phyloP scores from a whole-genome alignment of 2,329 filamentous ascomycete species.

The Alternaria panax region DNA sequence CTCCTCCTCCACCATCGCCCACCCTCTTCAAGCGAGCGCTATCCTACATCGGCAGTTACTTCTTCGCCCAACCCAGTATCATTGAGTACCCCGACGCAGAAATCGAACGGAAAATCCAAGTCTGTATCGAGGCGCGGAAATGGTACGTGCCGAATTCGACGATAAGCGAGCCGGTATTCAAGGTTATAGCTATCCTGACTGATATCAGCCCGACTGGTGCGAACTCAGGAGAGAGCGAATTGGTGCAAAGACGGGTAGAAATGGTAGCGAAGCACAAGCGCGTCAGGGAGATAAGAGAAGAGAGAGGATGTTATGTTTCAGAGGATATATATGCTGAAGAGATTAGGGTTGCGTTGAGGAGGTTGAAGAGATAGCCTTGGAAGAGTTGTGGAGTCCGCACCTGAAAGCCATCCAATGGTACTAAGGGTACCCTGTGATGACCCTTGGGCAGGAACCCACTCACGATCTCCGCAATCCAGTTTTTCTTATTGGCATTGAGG shows the following conservation, averaged over 20 bases:
- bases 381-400: not conserved
- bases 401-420: not conserved
- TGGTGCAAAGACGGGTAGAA: not conserved
- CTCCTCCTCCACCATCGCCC: no score
- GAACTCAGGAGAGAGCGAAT: not conserved
- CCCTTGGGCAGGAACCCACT: fast-evolving
- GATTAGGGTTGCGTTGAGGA: slow-evolving; percentile 10
- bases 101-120: not conserved
- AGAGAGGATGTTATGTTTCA: not conserved
- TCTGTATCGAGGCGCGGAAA: not conserved
- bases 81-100: slow-evolving; percentile 4
- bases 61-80: not conserved
- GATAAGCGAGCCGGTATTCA: not conserved
- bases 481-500: no score
- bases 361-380: not conserved
- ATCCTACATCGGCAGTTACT: not conserved
- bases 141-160: no score
- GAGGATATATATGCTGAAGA: slow-evolving; percentile 14
- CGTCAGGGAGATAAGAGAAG: slow-evolving; percentile 6
- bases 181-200: slow-evolving; percentile 1
- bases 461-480: fast-evolving
- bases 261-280: slow-evolving; percentile 16
- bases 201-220: not conserved
- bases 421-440: fast-evolving
- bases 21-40: not conserved